Base-by-base conservation (phyloP, 2,329 filamentous ascomycete species). In the Paracorniculantispora psalliotae region DNA sequence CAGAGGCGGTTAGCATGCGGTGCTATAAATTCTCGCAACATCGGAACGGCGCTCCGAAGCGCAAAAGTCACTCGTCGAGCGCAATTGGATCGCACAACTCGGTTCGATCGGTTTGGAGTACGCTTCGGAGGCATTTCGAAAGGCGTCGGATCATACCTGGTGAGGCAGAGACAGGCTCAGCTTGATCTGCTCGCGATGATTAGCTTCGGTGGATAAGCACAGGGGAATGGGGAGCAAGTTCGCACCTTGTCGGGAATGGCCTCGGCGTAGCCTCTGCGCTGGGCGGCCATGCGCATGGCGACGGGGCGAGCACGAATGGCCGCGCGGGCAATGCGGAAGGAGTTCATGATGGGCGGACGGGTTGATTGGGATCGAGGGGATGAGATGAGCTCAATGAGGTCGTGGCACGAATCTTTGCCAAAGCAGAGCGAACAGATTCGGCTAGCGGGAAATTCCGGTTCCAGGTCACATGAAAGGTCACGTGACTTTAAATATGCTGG, bases 91-190 rank as follows among this genome's bases (percentile, higher is more conserved):
- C 62, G 64, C 57, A 64, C 63, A 59, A 57, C 59, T 51, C 58
- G 61, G 63, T 51, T 53, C 65, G 60, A 62, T 61, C 64, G 59
- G 19, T 46, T 41, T 43, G 39, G 15, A 49, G 15, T 41, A 28
- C 21, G 56, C 37, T 19, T 35, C 39, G 9, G 21, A 19, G 15
- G 4, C 37, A 17, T 2, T 43, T 50, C 8, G n/a, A 12, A 12
- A 61, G 35, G 61, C 53, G 62, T 60, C 21, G 25, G 58, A 62
- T 73, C 90, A 79, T 91, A 97, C 94, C 92, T 97, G 90, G 81
- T 97, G 93, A 81, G 94, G 94, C 70, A 99, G 90, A 76, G 90
- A 87, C 81, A 99, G 84, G 83, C 91, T 96, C 81, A 99, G 88
- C 88, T 96, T 96, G 85, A 99, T 96, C 85, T 88, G 68, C 61